These are phyloP conservation scores for Scleroderma citrinum DNA, from an alignment of 768 basidiomycete species.

Conservation along the genomic window DNA sequence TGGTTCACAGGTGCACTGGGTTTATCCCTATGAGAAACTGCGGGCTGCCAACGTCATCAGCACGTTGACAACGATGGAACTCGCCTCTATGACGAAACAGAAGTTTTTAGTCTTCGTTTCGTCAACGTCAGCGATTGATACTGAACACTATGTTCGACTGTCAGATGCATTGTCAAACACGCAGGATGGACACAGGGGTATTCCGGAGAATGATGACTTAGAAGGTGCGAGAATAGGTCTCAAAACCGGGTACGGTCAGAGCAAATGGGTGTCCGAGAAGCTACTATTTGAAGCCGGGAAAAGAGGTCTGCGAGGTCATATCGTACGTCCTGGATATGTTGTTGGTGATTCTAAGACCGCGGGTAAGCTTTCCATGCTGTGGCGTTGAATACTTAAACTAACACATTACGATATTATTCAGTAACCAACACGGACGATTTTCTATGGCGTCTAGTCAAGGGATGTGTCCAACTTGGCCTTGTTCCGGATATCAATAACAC, in stretches of 20 bases:
- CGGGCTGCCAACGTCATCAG: slow-evolving; percentile 90
- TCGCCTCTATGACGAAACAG: slow-evolving; percentile 66
- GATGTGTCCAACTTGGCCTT: slow-evolving; percentile 95
- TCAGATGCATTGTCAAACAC: slow-evolving; percentile 59
- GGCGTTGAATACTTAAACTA: not conserved
- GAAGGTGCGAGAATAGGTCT: slow-evolving; percentile 73
- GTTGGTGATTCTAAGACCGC: slow-evolving; percentile 88
- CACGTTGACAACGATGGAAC: slow-evolving; percentile 76
- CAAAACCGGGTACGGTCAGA: slow-evolving; percentile 93
- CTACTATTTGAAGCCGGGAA: slow-evolving; percentile 86
- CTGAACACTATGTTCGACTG: slow-evolving; percentile 81
- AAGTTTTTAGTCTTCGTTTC: slow-evolving; percentile 90
- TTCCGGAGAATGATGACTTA: slow-evolving; percentile 84
- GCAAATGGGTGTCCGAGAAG: slow-evolving; percentile 98
- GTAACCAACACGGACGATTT: slow-evolving; percentile 99
- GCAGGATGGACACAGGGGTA: slow-evolving; percentile 46
- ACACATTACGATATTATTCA: slow-evolving; percentile 21
- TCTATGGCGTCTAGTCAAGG: slow-evolving; percentile 96
- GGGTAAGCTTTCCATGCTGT: slow-evolving; percentile 44
- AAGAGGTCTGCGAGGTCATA: slow-evolving; percentile 78
- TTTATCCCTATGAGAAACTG: slow-evolving; percentile 93
- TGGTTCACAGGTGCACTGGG: slow-evolving; percentile 86
- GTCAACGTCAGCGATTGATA: slow-evolving; percentile 92
- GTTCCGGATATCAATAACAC: slow-evolving; percentile 98
- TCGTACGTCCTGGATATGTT: slow-evolving; percentile 92